Conservation (phyloP, 768 basidiomycete species). For the Rickenella mellea region DNA sequence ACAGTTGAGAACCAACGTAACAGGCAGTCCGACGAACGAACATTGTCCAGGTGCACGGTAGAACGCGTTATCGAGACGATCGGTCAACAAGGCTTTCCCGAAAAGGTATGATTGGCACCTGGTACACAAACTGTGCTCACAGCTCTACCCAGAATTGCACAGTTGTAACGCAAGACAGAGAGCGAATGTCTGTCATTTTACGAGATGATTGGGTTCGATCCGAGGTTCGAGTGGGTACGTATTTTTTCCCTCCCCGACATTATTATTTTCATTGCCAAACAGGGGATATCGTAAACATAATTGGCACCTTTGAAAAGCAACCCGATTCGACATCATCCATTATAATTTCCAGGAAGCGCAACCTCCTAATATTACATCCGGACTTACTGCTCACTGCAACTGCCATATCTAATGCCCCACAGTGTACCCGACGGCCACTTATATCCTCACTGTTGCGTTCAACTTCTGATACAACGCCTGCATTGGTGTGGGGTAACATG, state of each 20-base stretch:
- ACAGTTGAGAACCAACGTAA: too few relatives aligned
- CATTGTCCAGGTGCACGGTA: too few relatives aligned
- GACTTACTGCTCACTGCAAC: slow-evolving; percentile 90
- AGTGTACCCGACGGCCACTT: slow-evolving; percentile 83
- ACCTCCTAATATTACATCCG: slow-evolving; percentile 82
- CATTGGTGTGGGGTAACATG: slow-evolving; percentile 86
- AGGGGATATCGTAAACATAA: slow-evolving; percentile 79
- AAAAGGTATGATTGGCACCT: too few relatives aligned
- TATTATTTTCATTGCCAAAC: neutral
- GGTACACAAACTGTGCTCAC: too few relatives aligned
- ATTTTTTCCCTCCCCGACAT: neutral
- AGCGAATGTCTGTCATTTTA: slow-evolving; percentile 44
- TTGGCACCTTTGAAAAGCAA: slow-evolving; percentile 33
- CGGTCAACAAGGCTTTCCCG: too few relatives aligned
- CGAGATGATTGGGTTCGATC: slow-evolving; percentile 72
- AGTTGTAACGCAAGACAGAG: slow-evolving; percentile 20
- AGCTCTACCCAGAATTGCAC: too few relatives aligned
- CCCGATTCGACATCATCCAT: slow-evolving; percentile 31
- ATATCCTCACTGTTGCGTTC: slow-evolving; percentile 55
- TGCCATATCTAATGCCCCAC: slow-evolving; percentile 70
- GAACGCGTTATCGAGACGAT: too few relatives aligned
- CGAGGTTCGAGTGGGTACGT: slow-evolving; percentile 50
- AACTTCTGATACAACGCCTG: slow-evolving; percentile 49
- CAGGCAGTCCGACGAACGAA: too few relatives aligned
- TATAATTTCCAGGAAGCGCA: slow-evolving; percentile 48